A percentile compares a stretch with the other conserved stretches of the same genome.
These are phyloP conservation scores for Fraxinus platypoda DNA, from an alignment of 305 asterid species.

Conservation along the genomic window DNA sequence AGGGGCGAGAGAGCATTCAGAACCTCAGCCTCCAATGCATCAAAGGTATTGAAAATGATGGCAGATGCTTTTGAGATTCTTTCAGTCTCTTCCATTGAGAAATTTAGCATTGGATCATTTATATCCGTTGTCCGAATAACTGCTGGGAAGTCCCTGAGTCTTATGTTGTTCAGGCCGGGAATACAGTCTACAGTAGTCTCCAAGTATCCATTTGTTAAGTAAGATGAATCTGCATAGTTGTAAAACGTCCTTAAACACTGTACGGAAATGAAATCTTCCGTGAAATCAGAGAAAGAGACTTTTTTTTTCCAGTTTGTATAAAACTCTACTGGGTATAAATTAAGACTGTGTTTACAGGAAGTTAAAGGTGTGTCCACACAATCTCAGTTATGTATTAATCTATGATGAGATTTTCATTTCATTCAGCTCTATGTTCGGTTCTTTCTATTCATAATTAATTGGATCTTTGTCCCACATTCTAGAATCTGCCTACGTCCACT, in stretches of 20 bases:
- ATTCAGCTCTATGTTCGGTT: too few species aligned
- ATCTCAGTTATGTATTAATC: neutral
- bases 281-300: neutral
- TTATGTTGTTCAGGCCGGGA: slow-evolving; percentile 25
- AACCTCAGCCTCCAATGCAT: slow-evolving; percentile 30
- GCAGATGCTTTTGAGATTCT: slow-evolving; percentile 32
- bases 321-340: neutral
- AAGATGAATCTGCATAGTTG: slow-evolving; percentile 20
- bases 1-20: slow-evolving; percentile 19
- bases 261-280: too few species aligned
- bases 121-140: slow-evolving; percentile 23
- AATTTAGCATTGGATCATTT: slow-evolving; percentile 26
- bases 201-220: slow-evolving; percentile 25
- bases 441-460: too few species aligned
- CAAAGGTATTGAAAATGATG: slow-evolving; percentile 40
- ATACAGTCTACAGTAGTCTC: slow-evolving; percentile 28
- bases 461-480: too few species aligned
- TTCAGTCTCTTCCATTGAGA: slow-evolving; percentile 9
- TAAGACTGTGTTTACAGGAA: neutral
- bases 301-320: neutral
- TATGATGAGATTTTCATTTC: too few species aligned
- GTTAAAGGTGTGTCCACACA: neutral
- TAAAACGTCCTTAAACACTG: neutral
- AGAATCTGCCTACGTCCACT: too few species aligned
- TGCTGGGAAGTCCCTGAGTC: slow-evolving; percentile 30